phyloP scores from a whole-genome alignment of 768 basidiomycete genomes.

The Scleroderma citrinum region DNA sequence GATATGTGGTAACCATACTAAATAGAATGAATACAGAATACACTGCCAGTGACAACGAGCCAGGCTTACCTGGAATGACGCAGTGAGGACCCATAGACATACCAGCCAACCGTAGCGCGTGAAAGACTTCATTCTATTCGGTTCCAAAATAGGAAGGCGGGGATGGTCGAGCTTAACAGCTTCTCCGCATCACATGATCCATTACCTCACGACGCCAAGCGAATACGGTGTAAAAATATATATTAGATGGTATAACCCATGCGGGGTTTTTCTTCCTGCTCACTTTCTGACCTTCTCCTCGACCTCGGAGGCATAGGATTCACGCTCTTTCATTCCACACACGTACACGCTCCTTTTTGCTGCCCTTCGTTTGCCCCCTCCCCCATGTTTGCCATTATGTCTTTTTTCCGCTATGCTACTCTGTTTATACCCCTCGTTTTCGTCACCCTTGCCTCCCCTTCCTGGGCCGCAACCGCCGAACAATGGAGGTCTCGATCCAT shows the following conservation, averaged over 20 bases:
- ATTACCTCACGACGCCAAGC: background rate
- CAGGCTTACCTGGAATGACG: slow-evolving; percentile 45
- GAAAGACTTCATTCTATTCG: slow-evolving; percentile 29
- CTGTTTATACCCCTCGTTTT: background rate
- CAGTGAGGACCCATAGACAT: slow-evolving; percentile 61
- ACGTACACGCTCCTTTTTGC: background rate
- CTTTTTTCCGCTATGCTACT: background rate
- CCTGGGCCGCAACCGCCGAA: slow-evolving; percentile 55
- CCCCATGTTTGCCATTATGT: background rate
- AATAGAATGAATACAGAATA: background rate
- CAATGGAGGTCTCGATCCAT: slow-evolving; percentile 75
- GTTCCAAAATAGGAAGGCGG: too few species aligned
- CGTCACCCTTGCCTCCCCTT: background rate
- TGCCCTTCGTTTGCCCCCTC: background rate
- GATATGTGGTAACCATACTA: slow-evolving; percentile 94
- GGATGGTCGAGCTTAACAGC: too few species aligned
- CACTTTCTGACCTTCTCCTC: too few species aligned
- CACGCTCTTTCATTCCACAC: too few species aligned
- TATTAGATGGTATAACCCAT: too few species aligned
- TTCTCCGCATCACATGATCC: too few species aligned
- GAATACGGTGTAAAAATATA: too few species aligned
- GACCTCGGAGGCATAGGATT: too few species aligned
- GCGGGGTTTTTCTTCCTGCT: too few species aligned
- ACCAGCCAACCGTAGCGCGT: slow-evolving; percentile 60
- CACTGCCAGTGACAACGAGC: background rate